A percentile compares a stretch with the other conserved stretches of the same genome.
Conservation (phyloP, 2,329 filamentous ascomycete species). For the Hawksworthiomyces lignivorus region DNA sequence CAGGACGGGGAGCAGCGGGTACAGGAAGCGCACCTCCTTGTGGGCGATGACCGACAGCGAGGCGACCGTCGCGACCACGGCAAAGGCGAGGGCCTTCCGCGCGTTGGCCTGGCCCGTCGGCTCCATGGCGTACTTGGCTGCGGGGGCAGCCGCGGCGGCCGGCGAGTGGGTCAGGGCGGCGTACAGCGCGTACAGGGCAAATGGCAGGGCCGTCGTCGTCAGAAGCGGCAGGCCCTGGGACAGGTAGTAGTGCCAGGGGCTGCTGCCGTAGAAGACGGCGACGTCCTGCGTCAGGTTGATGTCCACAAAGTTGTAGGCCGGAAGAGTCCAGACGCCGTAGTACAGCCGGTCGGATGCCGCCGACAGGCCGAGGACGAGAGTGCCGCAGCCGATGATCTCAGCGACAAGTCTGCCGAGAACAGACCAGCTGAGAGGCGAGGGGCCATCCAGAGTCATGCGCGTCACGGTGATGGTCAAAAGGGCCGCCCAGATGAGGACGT, state of each 20-base stretch:
- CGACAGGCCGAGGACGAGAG: slow-evolving; percentile 55
- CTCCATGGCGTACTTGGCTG: slow-evolving; percentile 25
- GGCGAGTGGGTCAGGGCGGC: slow-evolving; percentile 23
- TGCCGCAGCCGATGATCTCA: slow-evolving; percentile 58
- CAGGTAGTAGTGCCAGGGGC: slow-evolving; percentile 88
- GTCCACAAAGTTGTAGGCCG: slow-evolving; percentile 76
- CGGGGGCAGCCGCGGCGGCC: neutral
- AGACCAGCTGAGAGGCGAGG: slow-evolving; percentile 34
- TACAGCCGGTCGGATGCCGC: slow-evolving; percentile 65
- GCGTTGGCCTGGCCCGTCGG: slow-evolving; percentile 32
- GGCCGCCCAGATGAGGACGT: slow-evolving; percentile 73
- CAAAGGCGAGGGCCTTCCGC: slow-evolving; percentile 47
- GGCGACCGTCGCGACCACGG: slow-evolving; percentile 51
- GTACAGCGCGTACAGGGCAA: slow-evolving; percentile 59
- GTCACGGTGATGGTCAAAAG: slow-evolving; percentile 43
- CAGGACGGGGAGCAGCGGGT: slow-evolving; percentile 80
- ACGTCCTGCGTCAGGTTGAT: slow-evolving; percentile 87
- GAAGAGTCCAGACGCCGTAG: slow-evolving; percentile 82
- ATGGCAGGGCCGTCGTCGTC: slow-evolving; percentile 75
- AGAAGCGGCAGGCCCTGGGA: slow-evolving; percentile 84
- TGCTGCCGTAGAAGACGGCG: slow-evolving; percentile 85
- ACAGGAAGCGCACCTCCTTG: slow-evolving; percentile 96
- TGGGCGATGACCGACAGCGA: slow-evolving; percentile 75
- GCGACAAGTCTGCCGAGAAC: slow-evolving; percentile 46
- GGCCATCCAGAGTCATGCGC: slow-evolving; percentile 29